Evolutionary conservation across 768 basidiomycete genomes (phyloP).

Genomic region (Leccinum aurantiacum): DNA sequence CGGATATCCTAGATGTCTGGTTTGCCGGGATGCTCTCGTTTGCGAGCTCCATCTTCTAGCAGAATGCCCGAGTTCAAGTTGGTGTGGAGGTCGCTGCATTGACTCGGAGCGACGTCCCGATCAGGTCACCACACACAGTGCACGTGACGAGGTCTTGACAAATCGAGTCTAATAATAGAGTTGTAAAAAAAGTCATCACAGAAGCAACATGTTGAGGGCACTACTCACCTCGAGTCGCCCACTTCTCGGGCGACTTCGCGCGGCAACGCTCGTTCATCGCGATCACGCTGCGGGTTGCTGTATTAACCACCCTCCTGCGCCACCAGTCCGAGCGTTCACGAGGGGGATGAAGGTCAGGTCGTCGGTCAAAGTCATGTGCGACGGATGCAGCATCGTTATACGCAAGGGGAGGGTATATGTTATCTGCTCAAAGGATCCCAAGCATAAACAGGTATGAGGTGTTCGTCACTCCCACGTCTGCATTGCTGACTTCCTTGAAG

Average conservation of each 20-base stretch:
- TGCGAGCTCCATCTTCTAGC: slow-evolving; percentile 5
- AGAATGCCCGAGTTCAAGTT: not conserved
- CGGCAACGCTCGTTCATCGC: slow-evolving; percentile 33
- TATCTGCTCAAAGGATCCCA: slow-evolving; percentile 90
- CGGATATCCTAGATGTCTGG: slow-evolving; percentile 37
- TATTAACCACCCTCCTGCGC: slow-evolving; percentile 4
- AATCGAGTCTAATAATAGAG: not conserved
- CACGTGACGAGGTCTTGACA: slow-evolving; percentile 12
- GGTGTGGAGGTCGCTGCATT: not conserved
- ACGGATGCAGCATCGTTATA: slow-evolving; percentile 85
- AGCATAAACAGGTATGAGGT: slow-evolving; percentile 87
- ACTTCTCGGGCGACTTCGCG: slow-evolving; percentile 53
- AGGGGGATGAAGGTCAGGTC: slow-evolving; percentile 96
- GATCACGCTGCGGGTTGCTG: slow-evolving; percentile 35
- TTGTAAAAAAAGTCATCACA: not conserved
- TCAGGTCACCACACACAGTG: not conserved
- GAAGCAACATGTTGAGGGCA: slow-evolving; percentile 48
- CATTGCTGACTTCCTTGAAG: slow-evolving; percentile 36
- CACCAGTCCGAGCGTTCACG: slow-evolving; percentile 39
- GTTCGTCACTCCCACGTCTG: not conserved
- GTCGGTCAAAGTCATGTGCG: slow-evolving; percentile 92
- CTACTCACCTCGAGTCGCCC: slow-evolving; percentile 64
- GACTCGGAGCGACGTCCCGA: not conserved
- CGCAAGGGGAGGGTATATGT: slow-evolving; percentile 92
- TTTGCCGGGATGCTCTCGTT: not conserved